phyloP scores from a whole-genome alignment of 257 asterid species.

The Schizonepeta tenuifolia region DNA sequence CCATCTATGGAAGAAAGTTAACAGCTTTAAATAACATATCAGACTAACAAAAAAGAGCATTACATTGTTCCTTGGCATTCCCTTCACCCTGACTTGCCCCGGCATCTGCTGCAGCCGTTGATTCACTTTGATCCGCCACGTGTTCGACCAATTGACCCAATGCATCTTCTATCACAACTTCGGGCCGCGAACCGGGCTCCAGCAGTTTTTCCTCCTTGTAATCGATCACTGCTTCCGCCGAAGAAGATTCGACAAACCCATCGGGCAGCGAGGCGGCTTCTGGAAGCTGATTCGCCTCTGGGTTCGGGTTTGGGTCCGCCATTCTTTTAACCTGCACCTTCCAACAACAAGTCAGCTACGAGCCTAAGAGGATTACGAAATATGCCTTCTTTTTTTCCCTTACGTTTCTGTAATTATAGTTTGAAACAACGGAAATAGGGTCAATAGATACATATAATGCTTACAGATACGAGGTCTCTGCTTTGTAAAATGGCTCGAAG shows the following conservation, averaged over 20 bases:
- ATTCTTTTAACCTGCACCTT: conserved; percentile 51
- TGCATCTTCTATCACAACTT: conserved; percentile 49
- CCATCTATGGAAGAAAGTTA: conserved; percentile 17
- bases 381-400: no score
- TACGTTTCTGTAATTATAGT: conserved; percentile 1
- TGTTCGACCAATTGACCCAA: conserved; percentile 28
- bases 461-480: conserved; percentile 29
- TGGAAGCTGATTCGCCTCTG: conserved; percentile 78
- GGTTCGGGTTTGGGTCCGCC: conserved; percentile 55
- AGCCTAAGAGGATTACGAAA: not conserved
- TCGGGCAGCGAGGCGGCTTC: conserved; percentile 90
- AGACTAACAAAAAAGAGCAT: conserved; percentile 11
- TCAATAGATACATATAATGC: conserved; percentile 17
- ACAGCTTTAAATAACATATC: conserved; percentile 16
- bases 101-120: conserved; percentile 24
- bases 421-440: conserved; percentile 2
- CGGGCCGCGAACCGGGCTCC: conserved; percentile 53
- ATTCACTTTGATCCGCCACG: conserved; percentile 39
- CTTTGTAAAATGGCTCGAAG: conserved; percentile 32
- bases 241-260: conserved; percentile 84
- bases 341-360: conserved; percentile 27
- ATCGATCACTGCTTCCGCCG: conserved; percentile 49
- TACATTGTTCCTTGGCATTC: conserved; percentile 40
- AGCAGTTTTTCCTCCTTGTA: conserved; percentile 74
- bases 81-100: conserved; percentile 37